phyloP scores from a whole-genome alignment of 2,329 filamentous ascomycete species.

The Exophiala alcalophila region DNA sequence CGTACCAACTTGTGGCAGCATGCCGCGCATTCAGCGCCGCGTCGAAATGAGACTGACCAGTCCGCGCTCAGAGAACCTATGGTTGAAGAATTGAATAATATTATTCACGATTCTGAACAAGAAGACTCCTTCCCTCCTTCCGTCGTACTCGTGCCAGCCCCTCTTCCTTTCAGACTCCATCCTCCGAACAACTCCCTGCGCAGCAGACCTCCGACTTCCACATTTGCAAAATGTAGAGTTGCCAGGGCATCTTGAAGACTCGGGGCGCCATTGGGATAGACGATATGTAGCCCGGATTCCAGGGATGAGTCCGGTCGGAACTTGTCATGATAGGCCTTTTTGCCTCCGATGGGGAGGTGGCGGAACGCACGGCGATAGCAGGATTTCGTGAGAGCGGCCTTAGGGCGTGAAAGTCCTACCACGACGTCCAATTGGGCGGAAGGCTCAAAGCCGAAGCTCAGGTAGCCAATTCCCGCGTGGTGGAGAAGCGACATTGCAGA shows the following conservation, averaged over 20 bases:
- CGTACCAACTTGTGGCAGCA: no score
- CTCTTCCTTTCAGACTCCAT: constrained; percentile 5
- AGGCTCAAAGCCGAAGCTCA: constrained; percentile 43
- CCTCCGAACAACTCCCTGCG: constrained; percentile 4
- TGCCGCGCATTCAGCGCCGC: no score
- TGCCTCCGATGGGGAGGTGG: constrained; percentile 38
- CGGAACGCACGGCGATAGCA: constrained; percentile 36
- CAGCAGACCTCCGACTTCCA: constrained; percentile 34
- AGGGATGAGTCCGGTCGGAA: constrained; percentile 37
- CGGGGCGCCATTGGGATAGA: constrained; percentile 38
- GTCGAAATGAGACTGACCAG: no score
- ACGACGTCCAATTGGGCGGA: constrained; percentile 35
- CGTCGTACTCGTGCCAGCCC: no score
- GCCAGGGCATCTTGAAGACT: constrained; percentile 35
- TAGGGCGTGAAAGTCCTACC: constrained; percentile 32
- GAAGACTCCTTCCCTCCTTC: no score
- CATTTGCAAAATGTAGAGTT: constrained; percentile 41
- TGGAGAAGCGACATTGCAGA: constrained; percentile 40
- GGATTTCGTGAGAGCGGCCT: constrained; percentile 34
- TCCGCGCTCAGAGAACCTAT: no score
- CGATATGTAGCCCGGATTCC: constrained; percentile 36
- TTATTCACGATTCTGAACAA: no score
- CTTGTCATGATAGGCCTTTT: constrained; percentile 43
- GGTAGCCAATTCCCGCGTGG: constrained; percentile 35
- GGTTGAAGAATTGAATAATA: no score